Percentiles rank a stretch among this genome's conserved stretches.
phyloP scores from a whole-genome alignment of 805 yeast genomes.

The Candida ascalaphidarum region DNA sequence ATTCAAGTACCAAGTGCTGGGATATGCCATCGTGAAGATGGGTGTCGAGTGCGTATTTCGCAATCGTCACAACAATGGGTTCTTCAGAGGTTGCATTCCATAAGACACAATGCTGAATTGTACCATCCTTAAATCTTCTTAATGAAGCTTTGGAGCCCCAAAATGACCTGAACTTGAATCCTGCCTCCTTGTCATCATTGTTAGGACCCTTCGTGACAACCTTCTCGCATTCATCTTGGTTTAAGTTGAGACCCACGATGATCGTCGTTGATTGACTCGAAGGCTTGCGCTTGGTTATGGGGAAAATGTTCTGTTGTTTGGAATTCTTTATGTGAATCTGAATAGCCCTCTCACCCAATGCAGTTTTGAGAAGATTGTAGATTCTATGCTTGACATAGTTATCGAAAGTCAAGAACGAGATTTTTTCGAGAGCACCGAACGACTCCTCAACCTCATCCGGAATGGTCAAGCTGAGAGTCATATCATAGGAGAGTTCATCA shows the following conservation, averaged over 20 bases:
- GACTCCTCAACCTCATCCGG: constrained; percentile 30
- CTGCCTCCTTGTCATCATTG: constrained; percentile 45
- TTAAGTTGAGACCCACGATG: constrained; percentile 57
- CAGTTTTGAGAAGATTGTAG: constrained; percentile 47
- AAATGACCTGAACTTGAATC: constrained; percentile 60
- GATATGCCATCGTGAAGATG: constrained; percentile 49
- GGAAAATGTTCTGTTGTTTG: constrained; percentile 18
- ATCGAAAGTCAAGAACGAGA: constrained; percentile 62
- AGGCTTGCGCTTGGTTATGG: constrained; percentile 49
- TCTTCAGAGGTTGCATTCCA: constrained; percentile 57
- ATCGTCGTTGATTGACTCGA: constrained; percentile 20
- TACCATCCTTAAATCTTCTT: constrained; percentile 89
- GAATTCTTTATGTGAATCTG: constrained; percentile 26
- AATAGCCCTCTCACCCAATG: constrained; percentile 43
- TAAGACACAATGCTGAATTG: constrained; percentile 82
- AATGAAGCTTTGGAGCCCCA: constrained; percentile 87
- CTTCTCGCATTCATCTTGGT: constrained; percentile 69
- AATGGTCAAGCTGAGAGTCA: constrained; percentile 45
- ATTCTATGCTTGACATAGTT: constrained; percentile 55
- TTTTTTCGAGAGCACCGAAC: constrained; percentile 65
- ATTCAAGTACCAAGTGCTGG: constrained; percentile 14
- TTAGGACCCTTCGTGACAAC: constrained; percentile 82
- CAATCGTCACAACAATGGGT: constrained; percentile 58
- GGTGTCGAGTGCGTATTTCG: constrained; percentile 50
- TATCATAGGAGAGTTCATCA: constrained; percentile 58